These are phyloP conservation scores for Acorus gramineus DNA, from an alignment of 106 monocot species.

Conservation along the genomic window DNA sequence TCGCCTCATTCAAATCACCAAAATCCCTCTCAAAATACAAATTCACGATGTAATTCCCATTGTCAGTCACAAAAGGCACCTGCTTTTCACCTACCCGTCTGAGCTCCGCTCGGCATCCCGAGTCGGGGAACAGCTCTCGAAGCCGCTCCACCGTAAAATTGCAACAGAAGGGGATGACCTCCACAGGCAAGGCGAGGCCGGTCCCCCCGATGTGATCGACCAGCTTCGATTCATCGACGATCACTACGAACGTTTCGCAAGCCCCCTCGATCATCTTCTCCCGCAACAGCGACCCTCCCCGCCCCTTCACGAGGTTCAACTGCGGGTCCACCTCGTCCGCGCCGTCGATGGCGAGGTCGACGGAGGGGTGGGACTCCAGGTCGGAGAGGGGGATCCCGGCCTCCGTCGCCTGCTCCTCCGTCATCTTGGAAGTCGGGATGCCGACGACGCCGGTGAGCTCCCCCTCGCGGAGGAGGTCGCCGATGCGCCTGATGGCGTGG, in stretches of 20 bases:
- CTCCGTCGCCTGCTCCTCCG: too few species aligned
- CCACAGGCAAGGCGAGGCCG: conserved; percentile 55
- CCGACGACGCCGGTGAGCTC: too few species aligned
- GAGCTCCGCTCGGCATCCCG: conserved; percentile 40
- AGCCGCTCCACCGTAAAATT: conserved; percentile 29
- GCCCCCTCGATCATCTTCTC: conserved; percentile 1
- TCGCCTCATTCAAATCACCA: conserved; percentile 44
- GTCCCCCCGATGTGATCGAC: conserved; percentile 53
- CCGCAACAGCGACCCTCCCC: background rate
- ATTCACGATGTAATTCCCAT: conserved; percentile 68
- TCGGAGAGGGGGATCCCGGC: too few species aligned
- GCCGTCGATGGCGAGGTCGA: conserved; percentile 3
- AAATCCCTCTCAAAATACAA: conserved; percentile 74
- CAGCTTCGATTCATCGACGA: conserved; percentile 74
- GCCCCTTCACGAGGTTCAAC: background rate
- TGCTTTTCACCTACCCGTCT: conserved; percentile 18
- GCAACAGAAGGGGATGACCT: conserved; percentile 60
- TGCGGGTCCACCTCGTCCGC: background rate
- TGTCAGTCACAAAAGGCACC: conserved; percentile 59
- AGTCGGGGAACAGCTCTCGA: conserved; percentile 22
- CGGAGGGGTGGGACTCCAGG: too few species aligned
- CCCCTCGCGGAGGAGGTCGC: too few species aligned
- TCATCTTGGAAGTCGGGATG: too few species aligned
- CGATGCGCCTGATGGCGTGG: too few species aligned
- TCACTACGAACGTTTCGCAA: conserved; percentile 44